Percentiles rank a stretch among this genome's conserved stretches.
Conservation (phyloP, 495 filamentous ascomycete species). For the Penicillium dipodomyicola region DNA sequence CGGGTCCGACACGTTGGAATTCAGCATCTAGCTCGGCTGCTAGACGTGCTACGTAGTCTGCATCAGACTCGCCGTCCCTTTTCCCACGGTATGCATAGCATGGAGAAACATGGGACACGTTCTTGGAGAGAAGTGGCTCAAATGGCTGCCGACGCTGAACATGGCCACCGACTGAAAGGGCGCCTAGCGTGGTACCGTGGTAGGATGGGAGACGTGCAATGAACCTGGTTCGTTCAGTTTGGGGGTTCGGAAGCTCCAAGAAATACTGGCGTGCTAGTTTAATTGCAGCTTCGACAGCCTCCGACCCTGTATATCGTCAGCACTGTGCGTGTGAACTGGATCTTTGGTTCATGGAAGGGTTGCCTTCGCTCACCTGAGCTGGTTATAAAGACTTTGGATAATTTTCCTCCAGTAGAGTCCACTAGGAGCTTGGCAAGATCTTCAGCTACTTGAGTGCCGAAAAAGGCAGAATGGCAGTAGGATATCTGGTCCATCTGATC, state of each 20-base stretch:
- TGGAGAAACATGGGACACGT: constrained; percentile 63
- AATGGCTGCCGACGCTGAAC: constrained; percentile 60
- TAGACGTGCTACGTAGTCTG: constrained; percentile 56
- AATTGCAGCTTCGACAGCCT: constrained; percentile 68
- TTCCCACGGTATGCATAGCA: constrained; percentile 66
- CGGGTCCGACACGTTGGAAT: constrained; percentile 67
- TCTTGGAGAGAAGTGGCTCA: constrained; percentile 59
- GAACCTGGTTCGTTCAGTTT: constrained; percentile 54
- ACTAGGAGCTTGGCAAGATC: constrained; percentile 43
- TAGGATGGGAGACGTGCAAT: constrained; percentile 70
- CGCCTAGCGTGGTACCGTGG: constrained; percentile 70
- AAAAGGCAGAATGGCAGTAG: constrained; percentile 55
- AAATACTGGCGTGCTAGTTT: constrained; percentile 65
- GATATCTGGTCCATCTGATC: constrained; percentile 50
- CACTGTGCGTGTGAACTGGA: not conserved
- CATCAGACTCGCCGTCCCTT: constrained; percentile 43
- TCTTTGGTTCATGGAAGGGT: not conserved
- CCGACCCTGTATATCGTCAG: constrained; percentile 50
- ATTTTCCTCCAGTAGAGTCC: constrained; percentile 44
- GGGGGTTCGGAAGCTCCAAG: constrained; percentile 49
- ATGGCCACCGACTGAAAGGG: constrained; percentile 62
- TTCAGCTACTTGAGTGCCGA: constrained; percentile 47
- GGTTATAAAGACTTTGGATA: constrained; percentile 47
- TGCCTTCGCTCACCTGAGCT: constrained; percentile 54
- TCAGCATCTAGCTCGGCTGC: constrained; percentile 69